Evolutionary conservation across 371 early-diverging fungal species (phyloP), one percentile per base, ranked within the genome.

Genomic region (Smittium culicis): DNA sequence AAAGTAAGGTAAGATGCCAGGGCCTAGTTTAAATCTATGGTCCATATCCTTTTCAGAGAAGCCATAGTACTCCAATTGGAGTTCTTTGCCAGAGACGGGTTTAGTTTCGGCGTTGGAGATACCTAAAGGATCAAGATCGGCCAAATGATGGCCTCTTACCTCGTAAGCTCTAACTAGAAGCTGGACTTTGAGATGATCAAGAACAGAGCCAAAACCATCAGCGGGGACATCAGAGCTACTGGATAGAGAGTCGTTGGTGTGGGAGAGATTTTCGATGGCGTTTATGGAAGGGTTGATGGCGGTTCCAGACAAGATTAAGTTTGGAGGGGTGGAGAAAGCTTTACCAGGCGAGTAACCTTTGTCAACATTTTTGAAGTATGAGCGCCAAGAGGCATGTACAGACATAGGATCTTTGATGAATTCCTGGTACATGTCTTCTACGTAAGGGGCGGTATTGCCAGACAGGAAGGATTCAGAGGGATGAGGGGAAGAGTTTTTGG

Each of bases 151-250:
- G 33, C 98, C 98, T 69, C 96, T 90, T 58, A 89, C 92, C 78
- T 98, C 95, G 79, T 92, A 96, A 35, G 98, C 98, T 66, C 98
- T 86, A 32, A 92, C 94, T 67, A 97, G 75, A n/a, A 96, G 85
- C 82, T 97, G 96, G 61, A 97, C 87, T 82, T 97, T 97, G 86
- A 96, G 85, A 77, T 96, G 96, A 79, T 96, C 96, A 78, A 90
- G 82, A 59, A 95, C 87, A 65, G 89, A 89, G 33, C 70, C 69
- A n/a, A 79, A 34, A 27, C 60, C 55, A 34, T 59, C 28, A 16
- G 16, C 62, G 5, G 78, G 8, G 25, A 5, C 5, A 27, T 11
- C 5, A n/a, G 11, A 16, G 27, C 3, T 5, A 57, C n/a, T 5
- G 5, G 24, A 8, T 8, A 31, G 24, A 32, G 66, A 25, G 14